Percentiles rank a stretch among this genome's conserved stretches.
These are phyloP conservation scores for Eucalyptus cloeziana DNA, from an alignment of 345 rosid genomes.

Conservation along the genomic window DNA sequence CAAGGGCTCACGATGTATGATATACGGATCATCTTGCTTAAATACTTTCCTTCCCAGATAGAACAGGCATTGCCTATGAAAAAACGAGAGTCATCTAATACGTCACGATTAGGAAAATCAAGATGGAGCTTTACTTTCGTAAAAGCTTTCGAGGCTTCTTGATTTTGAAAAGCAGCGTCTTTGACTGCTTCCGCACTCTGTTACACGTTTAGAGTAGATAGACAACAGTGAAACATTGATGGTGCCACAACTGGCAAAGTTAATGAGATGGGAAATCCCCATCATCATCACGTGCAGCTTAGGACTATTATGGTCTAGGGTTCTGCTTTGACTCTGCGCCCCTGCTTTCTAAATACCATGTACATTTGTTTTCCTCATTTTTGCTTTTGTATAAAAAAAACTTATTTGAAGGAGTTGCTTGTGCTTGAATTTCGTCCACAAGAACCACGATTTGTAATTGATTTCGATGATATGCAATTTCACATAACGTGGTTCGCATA, in stretches of 20 bases:
- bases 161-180: not conserved
- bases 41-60: not conserved
- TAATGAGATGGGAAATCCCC: not conserved
- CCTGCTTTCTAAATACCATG: not conserved
- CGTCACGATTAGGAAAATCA: not conserved
- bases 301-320: not conserved
- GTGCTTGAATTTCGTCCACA: not conserved
- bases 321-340: not conserved
- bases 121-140: not conserved
- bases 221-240: not conserved
- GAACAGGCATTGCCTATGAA: not conserved
- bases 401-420: not conserved
- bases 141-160: not conserved
- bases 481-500: rapidly evolving
- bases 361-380: not conserved
- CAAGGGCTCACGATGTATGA: not conserved
- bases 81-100: not conserved
- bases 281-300: not conserved
- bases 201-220: not conserved
- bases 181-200: not conserved
- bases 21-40: not conserved
- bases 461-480: not conserved
- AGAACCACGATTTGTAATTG: not conserved
- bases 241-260: not conserved
- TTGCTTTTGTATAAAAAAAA: not conserved